Evolutionary conservation across 1,284 basidiomycete species (phyloP), one percentile per base, ranked within the genome.

Genomic region (Cutaneotrichosporon sp.): DNA sequence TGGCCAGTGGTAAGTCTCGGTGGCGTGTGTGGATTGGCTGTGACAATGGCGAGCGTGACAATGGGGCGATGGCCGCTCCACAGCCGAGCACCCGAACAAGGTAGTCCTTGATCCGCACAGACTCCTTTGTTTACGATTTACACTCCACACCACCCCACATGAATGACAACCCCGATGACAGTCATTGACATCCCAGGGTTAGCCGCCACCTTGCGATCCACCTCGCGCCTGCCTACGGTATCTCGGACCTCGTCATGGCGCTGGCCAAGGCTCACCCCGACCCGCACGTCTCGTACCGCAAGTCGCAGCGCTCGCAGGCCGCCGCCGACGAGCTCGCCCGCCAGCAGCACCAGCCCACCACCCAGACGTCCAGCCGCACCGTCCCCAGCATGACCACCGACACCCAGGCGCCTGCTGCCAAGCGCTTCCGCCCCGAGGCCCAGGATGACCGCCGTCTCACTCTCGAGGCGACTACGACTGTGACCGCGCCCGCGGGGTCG

Each of bases 201-300:
- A 81, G 82, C 56, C 80, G 86, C 27, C 75, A 80, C 5, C 75
- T 86, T n/a, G 91, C 92, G 3, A 69, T 82, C 43, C 72, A 74
- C 53, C 62, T 77, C n/a, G 75, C 76, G 14, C 66, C 67, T 0
- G 71, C 70, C 16, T 80, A 84, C 57, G 65, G 73, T 37, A 78
- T 97, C 33, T 83, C 84, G 5, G 54, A 64, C 5, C 64, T 75
- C 31, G 65, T 76, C 45, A 55, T 66, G 12, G 78, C 82, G 8
- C 84, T 96, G 37, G 81, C 86, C 37, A 79, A 82, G 20, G 88
- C 92, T 5, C 67, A 75, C 2, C 91, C 92, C 1, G 90, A 91
- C 71, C 86, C 88, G 8, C 80, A 78, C 41, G 81, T 79, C 37
- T 83, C 80, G 50, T 92, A 90, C 71, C 83, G 88, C 60, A 83